A percentile compares a stretch with the other conserved stretches of the same genome.
These are phyloP conservation scores for Penicillium sumatraense DNA, from an alignment of 2,329 filamentous ascomycete species.

Conservation along the genomic window DNA sequence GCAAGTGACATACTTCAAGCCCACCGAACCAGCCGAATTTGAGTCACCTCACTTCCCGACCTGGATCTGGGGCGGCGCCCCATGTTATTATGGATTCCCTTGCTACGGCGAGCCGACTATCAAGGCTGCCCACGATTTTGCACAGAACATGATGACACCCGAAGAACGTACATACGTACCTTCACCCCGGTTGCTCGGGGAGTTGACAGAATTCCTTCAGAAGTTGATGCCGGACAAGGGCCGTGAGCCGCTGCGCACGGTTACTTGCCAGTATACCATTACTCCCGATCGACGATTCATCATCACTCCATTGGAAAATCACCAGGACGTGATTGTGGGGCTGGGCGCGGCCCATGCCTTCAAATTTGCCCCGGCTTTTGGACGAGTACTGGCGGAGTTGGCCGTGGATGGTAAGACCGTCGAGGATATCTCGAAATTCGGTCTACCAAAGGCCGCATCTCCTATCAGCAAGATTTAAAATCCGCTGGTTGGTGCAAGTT, in stretches of 20 bases:
- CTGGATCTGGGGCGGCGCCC: conserved; percentile 30
- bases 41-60: conserved; percentile 26
- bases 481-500: not conserved
- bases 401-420: conserved; percentile 28
- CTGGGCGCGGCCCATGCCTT: conserved; percentile 30
- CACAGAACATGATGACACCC: conserved; percentile 31
- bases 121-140: conserved; percentile 28
- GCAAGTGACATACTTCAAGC: conserved; percentile 34
- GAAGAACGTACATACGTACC: conserved; percentile 33
- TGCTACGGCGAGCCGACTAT: conserved; percentile 34
- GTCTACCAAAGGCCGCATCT: not conserved
- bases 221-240: conserved; percentile 25
- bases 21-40: conserved; percentile 18
- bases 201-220: conserved; percentile 26
- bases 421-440: conserved; percentile 31
- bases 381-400: conserved; percentile 28
- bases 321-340: conserved; percentile 26
- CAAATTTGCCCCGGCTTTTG: conserved; percentile 32
- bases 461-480: conserved; percentile 2
- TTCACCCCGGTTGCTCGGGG: conserved; percentile 16
- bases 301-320: conserved; percentile 27
- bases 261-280: conserved; percentile 34
- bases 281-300: conserved; percentile 33
- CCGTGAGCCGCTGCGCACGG: conserved; percentile 28
- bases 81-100: conserved; percentile 31